A percentile compares a stretch with the other conserved stretches of the same genome.
phyloP scores from a whole-genome alignment of 768 basidiomycete species.

The Lactarius psammicola region DNA sequence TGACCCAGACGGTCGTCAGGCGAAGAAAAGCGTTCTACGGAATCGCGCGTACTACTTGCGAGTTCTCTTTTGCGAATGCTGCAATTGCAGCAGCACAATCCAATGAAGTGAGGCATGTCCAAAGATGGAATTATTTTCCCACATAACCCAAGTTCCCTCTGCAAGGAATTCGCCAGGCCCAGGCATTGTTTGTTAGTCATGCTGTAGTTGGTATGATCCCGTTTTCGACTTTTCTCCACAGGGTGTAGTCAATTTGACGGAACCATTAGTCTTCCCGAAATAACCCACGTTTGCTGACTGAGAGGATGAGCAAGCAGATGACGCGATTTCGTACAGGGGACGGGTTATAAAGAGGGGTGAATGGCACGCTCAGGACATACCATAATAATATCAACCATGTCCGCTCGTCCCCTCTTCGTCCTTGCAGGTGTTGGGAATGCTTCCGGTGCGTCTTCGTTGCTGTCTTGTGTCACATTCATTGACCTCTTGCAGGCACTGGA shows the following conservation, averaged over 20 bases:
- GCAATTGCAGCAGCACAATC: neutral
- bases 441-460: conserved; percentile 34
- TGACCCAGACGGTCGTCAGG: conserved; percentile 17
- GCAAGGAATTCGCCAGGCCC: too few relatives aligned
- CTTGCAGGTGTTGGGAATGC: conserved; percentile 45
- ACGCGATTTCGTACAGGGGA: neutral
- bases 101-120: too few relatives aligned
- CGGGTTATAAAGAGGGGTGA: neutral
- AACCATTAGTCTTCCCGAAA: too few relatives aligned
- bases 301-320: neutral
- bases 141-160: too few relatives aligned
- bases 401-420: conserved; percentile 39
- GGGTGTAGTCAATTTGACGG: too few relatives aligned
- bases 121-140: too few relatives aligned
- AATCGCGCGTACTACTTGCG: neutral
- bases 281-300: too few relatives aligned
- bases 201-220: too few relatives aligned
- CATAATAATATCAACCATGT: conserved; percentile 22
- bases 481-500: conserved; percentile 37
- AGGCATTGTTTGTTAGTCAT: too few relatives aligned
- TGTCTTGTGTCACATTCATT: neutral
- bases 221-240: too few relatives aligned
- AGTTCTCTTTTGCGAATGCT: neutral
- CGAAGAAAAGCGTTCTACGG: neutral
- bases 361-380: neutral